These are phyloP conservation scores for Reticulascus tulasneorum DNA, from an alignment of 2,329 filamentous ascomycete genomes.

Conservation along the genomic window DNA sequence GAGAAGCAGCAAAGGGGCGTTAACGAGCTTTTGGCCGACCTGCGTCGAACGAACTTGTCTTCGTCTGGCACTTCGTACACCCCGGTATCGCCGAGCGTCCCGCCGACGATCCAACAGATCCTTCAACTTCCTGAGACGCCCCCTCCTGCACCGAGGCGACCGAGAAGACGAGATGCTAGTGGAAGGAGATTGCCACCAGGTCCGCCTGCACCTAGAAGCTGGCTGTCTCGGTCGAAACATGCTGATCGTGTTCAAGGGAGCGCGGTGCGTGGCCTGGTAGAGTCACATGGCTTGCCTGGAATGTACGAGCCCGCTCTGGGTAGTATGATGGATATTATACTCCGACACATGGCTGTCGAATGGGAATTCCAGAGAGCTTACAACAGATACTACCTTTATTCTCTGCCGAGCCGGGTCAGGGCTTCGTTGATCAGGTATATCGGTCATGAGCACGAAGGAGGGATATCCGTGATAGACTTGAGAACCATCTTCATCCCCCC, in stretches of 20 bases:
- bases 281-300: constrained; percentile 35
- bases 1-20: constrained; percentile 40
- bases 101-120: constrained; percentile 54
- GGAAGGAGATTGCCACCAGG: constrained; percentile 53
- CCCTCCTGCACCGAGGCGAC: constrained; percentile 43
- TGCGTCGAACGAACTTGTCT: constrained; percentile 43
- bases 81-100: constrained; percentile 34
- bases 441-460: constrained; percentile 37
- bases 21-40: constrained; percentile 56
- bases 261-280: constrained; percentile 1
- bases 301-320: constrained; percentile 36
- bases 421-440: constrained; percentile 49
- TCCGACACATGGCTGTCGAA: constrained; percentile 47
- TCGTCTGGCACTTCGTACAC: constrained; percentile 8
- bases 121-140: constrained; percentile 57
- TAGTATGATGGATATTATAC: constrained; percentile 48
- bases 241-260: constrained; percentile 7
- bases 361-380: constrained; percentile 55
- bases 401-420: constrained; percentile 50
- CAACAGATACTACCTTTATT: constrained; percentile 53
- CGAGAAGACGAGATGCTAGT: constrained; percentile 36
- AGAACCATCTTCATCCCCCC: constrained; percentile 38
- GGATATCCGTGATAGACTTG: constrained; percentile 48
- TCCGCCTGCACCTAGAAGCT: constrained; percentile 56
- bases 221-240: constrained; percentile 32